Conservation (phyloP, 2,329 filamentous ascomycete species). For the Dactylella cylindrospora region DNA sequence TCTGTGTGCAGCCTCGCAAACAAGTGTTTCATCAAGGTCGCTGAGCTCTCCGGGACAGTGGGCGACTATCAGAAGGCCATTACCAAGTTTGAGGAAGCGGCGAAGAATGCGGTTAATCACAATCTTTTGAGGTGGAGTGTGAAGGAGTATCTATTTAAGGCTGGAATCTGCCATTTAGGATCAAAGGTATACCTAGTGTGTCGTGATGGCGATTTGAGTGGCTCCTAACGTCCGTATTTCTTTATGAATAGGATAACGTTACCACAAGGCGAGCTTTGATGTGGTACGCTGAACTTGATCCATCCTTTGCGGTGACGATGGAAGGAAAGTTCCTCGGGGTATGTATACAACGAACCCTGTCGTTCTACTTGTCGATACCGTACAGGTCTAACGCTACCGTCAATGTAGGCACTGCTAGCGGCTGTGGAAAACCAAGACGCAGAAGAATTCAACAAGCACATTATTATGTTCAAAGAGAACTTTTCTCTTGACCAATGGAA, state of each 20-base stretch:
- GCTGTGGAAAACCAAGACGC: constrained; percentile 76
- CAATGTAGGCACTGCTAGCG: constrained; percentile 54
- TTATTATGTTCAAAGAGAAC: constrained; percentile 87
- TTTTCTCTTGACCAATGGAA: constrained; percentile 97
- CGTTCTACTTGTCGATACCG: background rate
- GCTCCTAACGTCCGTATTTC: background rate
- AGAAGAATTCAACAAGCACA: constrained; percentile 79
- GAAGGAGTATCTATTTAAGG: constrained; percentile 94
- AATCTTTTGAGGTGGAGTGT: constrained; percentile 92
- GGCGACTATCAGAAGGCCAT: constrained; percentile 83
- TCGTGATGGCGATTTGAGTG: background rate
- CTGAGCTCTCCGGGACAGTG: constrained; percentile 79
- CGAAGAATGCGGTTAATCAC: constrained; percentile 75
- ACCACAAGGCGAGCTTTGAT: constrained; percentile 77
- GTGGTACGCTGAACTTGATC: constrained; percentile 77
- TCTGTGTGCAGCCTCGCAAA: constrained; percentile 69
- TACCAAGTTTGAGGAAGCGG: constrained; percentile 79
- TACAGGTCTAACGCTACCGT: background rate
- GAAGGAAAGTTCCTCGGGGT: constrained; percentile 74
- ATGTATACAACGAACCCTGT: background rate
- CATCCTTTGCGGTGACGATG: constrained; percentile 71
- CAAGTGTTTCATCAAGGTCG: constrained; percentile 89
- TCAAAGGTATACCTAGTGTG: constrained; percentile 54
- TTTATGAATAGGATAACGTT: constrained; percentile 65
- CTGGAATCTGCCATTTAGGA: constrained; percentile 83